phyloP scores from a whole-genome alignment of 192 early-diverging fungal species.

The Coemansia sp. region DNA sequence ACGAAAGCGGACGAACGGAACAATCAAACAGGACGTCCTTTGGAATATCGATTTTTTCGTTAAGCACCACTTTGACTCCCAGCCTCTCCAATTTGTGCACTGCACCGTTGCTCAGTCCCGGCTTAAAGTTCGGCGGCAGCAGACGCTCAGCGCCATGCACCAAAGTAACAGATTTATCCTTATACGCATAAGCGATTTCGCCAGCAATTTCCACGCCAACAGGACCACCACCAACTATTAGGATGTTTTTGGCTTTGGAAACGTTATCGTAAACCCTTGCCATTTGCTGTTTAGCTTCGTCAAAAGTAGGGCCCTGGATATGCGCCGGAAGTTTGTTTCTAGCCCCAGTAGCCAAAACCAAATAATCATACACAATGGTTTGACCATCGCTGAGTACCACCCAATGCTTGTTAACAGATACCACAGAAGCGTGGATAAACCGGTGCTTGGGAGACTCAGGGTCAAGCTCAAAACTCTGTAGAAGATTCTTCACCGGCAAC shows the following conservation, averaged over 20 bases:
- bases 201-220: conserved; percentile 61
- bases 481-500: conserved; percentile 51
- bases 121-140: conserved; percentile 53
- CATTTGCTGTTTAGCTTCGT: conserved; percentile 36
- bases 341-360: conserved; percentile 66
- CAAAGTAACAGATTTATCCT: conserved; percentile 53
- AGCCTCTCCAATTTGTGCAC: conserved; percentile 43
- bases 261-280: conserved; percentile 43
- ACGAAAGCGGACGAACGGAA: conserved; percentile 24
- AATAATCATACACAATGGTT: conserved; percentile 62
- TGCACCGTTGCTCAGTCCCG: conserved; percentile 34
- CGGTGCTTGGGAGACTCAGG: conserved; percentile 20
- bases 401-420: conserved; percentile 32
- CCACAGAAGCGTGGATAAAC: conserved; percentile 57
- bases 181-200: conserved; percentile 56
- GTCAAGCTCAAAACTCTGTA: conserved; percentile 21
- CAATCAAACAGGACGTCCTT: conserved; percentile 35
- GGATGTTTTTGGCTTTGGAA: conserved; percentile 49
- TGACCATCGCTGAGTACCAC: conserved; percentile 55
- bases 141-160: conserved; percentile 50
- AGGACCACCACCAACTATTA: conserved; percentile 71
- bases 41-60: conserved; percentile 54
- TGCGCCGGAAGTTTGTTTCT: conserved; percentile 57
- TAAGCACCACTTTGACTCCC: conserved; percentile 56
- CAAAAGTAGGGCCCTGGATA: conserved; percentile 23